Conservation (phyloP, 2,329 filamentous ascomycete species). For the Fusarium sp. region DNA sequence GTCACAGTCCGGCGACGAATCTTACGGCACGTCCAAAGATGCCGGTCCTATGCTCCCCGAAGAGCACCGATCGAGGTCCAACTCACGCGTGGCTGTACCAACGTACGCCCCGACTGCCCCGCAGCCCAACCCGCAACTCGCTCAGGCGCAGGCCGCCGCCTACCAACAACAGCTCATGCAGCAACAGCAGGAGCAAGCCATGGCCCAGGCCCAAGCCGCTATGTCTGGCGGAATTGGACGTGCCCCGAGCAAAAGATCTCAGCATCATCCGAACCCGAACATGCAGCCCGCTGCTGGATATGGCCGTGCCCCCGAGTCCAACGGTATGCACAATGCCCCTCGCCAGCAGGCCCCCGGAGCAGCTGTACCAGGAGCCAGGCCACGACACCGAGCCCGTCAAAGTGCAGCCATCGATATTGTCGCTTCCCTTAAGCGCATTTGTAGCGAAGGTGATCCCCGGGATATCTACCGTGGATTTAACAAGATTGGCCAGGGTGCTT, state of each 20-base stretch:
- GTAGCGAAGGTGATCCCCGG: slow-evolving; percentile 88
- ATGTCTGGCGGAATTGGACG: slow-evolving; percentile 78
- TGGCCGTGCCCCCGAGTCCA: slow-evolving; percentile 48
- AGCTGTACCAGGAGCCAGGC: slow-evolving; percentile 67
- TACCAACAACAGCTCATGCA: slow-evolving; percentile 76
- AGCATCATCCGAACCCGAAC: slow-evolving; percentile 46
- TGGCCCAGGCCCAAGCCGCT: slow-evolving; percentile 82
- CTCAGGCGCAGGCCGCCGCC: slow-evolving; percentile 58
- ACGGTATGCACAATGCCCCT: slow-evolving; percentile 51
- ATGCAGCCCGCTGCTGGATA: slow-evolving; percentile 48
- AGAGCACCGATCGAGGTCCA: slow-evolving; percentile 76
- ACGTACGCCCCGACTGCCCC: slow-evolving; percentile 63
- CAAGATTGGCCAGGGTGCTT: slow-evolving; percentile 98
- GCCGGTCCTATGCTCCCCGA: slow-evolving; percentile 72
- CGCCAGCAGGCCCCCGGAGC: slow-evolving; percentile 55
- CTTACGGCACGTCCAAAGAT: slow-evolving; percentile 65
- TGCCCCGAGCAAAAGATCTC: slow-evolving; percentile 78
- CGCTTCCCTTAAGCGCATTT: slow-evolving; percentile 86
- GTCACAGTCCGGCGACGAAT: slow-evolving; percentile 69
- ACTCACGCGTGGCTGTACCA: slow-evolving; percentile 71
- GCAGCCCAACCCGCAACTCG: slow-evolving; percentile 46
- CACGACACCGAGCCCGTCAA: slow-evolving; percentile 82
- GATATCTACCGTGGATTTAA: slow-evolving; percentile 87
- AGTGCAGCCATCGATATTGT: slow-evolving; percentile 87
- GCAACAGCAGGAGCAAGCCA: slow-evolving; percentile 88